Conservation (phyloP, 768 basidiomycete species). For the Rhodotorula toruloides region DNA sequence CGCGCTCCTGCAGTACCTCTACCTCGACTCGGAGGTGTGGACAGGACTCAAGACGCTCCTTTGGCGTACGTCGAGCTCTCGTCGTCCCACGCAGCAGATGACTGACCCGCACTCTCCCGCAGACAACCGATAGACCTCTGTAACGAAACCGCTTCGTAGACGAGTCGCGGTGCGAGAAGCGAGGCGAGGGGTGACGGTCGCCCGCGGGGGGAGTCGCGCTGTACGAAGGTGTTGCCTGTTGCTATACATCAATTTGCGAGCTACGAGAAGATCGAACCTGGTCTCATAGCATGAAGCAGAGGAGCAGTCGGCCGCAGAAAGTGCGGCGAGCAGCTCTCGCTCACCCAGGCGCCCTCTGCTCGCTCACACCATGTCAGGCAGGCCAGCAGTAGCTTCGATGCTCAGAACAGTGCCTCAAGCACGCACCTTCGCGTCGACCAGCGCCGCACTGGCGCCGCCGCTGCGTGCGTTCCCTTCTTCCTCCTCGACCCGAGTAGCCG, state of each 20-base stretch:
- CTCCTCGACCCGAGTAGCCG: background rate
- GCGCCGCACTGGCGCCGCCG: constrained; percentile 13
- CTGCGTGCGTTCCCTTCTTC: constrained; percentile 5
- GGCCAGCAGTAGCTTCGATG: background rate
- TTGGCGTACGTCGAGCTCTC: constrained; percentile 55
- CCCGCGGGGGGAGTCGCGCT: background rate
- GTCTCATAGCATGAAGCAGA: too few relatives aligned
- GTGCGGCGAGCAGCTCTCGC: too few relatives aligned
- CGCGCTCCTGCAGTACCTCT: constrained; percentile 59
- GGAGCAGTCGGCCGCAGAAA: too few relatives aligned
- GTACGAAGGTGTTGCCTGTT: background rate
- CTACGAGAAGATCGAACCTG: too few relatives aligned
- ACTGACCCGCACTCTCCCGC: background rate
- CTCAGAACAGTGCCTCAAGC: background rate
- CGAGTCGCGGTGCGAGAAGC: background rate
- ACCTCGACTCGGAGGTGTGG: constrained; percentile 88
- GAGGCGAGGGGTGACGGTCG: too few relatives aligned
- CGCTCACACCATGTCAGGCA: constrained; percentile 6
- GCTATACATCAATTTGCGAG: background rate
- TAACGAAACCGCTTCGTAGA: too few relatives aligned
- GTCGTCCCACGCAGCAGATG: too few relatives aligned
- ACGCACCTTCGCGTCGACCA: constrained; percentile 15
- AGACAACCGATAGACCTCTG: constrained; percentile 24
- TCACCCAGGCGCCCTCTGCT: too few relatives aligned
- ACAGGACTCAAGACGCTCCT: constrained; percentile 70